phyloP scores from a whole-genome alignment of 768 basidiomycete genomes.

The Pleurotus citrinopileatus region DNA sequence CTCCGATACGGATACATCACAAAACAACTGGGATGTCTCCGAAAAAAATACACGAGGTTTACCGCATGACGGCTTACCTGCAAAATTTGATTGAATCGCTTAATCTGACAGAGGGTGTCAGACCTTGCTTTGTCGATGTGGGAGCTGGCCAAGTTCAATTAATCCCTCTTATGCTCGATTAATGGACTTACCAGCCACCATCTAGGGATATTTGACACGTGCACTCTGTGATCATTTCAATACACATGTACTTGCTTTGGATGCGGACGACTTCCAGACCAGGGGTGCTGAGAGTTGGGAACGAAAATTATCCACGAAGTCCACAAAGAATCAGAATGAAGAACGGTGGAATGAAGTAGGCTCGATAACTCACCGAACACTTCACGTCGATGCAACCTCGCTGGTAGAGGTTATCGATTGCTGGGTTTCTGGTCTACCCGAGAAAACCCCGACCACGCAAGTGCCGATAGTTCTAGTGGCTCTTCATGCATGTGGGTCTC shows the following conservation, averaged over 20 bases:
- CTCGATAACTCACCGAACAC: conserved; percentile 52
- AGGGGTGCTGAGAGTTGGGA: conserved; percentile 50
- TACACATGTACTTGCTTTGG: conserved; percentile 61
- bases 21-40: conserved; percentile 57
- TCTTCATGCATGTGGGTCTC: conserved; percentile 74
- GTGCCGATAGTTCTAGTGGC: conserved; percentile 61
- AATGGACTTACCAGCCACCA: conserved; percentile 4
- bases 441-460: conserved; percentile 12
- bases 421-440: conserved; percentile 40
- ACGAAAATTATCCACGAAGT: conserved; percentile 5
- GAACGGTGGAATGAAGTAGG: conserved; percentile 14
- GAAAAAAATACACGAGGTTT: conserved; percentile 74
- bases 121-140: conserved; percentile 56
- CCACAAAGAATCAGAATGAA: neutral
- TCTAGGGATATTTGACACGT: conserved; percentile 64
- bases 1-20: conserved; percentile 12
- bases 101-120: conserved; percentile 18
- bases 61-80: conserved; percentile 58
- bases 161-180: neutral
- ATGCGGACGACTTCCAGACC: conserved; percentile 57
- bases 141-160: conserved; percentile 66
- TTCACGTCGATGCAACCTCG: conserved; percentile 48
- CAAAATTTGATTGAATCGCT: conserved; percentile 27
- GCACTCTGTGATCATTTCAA: conserved; percentile 31
- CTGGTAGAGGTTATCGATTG: conserved; percentile 44